These are phyloP conservation scores for Trichoderma sp. DNA, from an alignment of 2,329 filamentous ascomycete genomes.

Conservation along the genomic window DNA sequence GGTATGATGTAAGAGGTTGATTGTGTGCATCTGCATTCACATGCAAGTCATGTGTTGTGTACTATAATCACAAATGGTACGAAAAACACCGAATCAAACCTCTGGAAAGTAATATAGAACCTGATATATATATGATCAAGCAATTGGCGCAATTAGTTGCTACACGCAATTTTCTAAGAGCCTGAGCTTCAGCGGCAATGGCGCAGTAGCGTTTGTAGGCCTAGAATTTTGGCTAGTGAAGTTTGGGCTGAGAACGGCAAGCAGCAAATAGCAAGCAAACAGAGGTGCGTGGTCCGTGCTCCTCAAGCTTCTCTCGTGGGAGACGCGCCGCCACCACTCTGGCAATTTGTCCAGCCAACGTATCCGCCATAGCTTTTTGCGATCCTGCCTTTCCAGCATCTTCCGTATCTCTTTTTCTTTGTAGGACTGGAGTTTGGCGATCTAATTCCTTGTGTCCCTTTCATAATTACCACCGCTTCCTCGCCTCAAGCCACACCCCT, in stretches of 20 bases:
- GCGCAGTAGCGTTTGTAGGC: no score
- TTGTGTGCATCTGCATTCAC: not conserved
- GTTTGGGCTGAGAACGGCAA: slow-evolving; percentile 10
- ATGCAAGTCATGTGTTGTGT: not conserved
- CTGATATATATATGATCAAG: no score
- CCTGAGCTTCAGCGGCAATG: no score
- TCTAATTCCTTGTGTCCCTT: not conserved
- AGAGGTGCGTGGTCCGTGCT: slow-evolving; percentile 24
- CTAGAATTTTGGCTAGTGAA: not conserved
- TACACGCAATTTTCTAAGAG: no score
- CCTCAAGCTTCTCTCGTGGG: slow-evolving; percentile 17
- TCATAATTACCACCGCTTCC: not conserved
- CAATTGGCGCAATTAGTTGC: no score
- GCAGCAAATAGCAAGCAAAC: not conserved
- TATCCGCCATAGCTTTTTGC: not conserved
- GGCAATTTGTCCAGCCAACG: slow-evolving; percentile 5
- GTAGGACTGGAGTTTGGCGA: slow-evolving; percentile 1
- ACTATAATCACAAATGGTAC: not conserved
- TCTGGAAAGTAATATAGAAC: not conserved
- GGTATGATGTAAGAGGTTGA: not conserved
- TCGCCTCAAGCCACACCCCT: not conserved
- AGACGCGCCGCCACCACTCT: slow-evolving; percentile 23
- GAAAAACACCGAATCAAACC: not conserved
- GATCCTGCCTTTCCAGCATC: not conserved
- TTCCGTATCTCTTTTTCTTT: not conserved